Evolutionary conservation across 495 filamentous ascomycete genomes (phyloP), one percentile per base, ranked within the genome.

Genomic region (Barbatosphaeria neglecta): DNA sequence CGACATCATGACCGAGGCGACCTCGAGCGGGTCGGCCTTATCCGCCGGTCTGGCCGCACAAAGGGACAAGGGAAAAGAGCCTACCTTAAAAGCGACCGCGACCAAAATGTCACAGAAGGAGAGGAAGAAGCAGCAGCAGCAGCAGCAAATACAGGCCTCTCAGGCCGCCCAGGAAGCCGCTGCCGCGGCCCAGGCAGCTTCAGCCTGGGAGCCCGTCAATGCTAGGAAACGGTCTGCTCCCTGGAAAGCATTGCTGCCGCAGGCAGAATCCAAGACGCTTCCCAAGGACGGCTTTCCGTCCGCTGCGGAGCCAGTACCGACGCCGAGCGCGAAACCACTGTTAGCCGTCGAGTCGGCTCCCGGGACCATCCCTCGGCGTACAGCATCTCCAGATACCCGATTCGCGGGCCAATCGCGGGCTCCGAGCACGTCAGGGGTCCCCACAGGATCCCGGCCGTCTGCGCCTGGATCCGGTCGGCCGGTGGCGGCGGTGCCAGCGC

Each of bases 31-130:
- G 6, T 95, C 88, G 0, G 81, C 78, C 27, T 67, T 95, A 2
- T 84, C 88, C 0, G 66, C 83, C n/a, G 86, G 72, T 0, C 72
- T 95, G 43, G 75, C 77, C 50, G 78, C 60, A 28, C 67, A 74
- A 47, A 70, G n/a, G n/a, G n/a, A n/a, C n/a, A n/a, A 50, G 42
- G 51, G 49, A 7, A 70, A 65, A 42, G 69, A 73, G 2, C 40
- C 54, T 10, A 44, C 48, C 7, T 51, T 48, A 7, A 70, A 65
- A 54, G 23, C 48, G 18, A 41, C 63, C 1, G 67, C 47, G 39
- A 66, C 59, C 61, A 94, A 80, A 52, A 51, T 93, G 37, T 92
- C 87, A 1, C 92, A 97, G 52, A 90, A 88, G 57, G 90, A 95
- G 57, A 80, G 87, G 10, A 95, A 95, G 66, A 86, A 77, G 57